A percentile compares a stretch with the other conserved stretches of the same genome.
These are phyloP conservation scores for Dalbergia cochinchinensis DNA, from an alignment of 306 rosid species.

Conservation along the genomic window DNA sequence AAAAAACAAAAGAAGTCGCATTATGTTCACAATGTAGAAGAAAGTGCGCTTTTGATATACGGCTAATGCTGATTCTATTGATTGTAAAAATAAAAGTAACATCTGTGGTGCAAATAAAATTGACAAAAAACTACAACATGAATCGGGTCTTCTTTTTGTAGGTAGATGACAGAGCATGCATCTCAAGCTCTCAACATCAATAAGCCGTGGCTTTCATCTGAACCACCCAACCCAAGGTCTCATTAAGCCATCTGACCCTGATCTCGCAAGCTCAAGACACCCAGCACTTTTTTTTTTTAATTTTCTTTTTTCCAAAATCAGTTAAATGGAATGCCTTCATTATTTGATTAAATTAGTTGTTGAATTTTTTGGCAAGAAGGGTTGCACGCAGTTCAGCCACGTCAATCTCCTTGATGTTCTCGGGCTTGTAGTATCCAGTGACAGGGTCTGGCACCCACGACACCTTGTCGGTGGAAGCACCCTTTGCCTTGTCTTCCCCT, in stretches of 20 bases:
- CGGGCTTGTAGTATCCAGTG: constrained; percentile 87
- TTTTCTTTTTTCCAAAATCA: neutral
- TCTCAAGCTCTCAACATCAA: neutral
- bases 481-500: constrained; percentile 49
- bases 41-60: neutral
- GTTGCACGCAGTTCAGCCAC: constrained; percentile 77
- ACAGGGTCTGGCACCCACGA: constrained; percentile 93
- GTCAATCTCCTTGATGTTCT: constrained; percentile 70
- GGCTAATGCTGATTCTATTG: neutral
- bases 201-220: neutral
- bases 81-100: neutral
- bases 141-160: neutral
- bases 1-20: neutral
- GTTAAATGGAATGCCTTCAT: neutral
- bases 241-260: neutral
- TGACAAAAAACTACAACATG: neutral
- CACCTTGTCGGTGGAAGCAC: constrained; percentile 53
- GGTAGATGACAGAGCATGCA: constrained; percentile 24
- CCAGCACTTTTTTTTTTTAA: neutral
- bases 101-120: neutral
- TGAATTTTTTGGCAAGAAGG: constrained; percentile 60
- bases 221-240: neutral
- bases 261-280: neutral
- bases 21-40: neutral
- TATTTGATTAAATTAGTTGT: neutral